These are phyloP conservation scores for Phaseolus lunatus DNA, from an alignment of 306 rosid species.

Conservation along the genomic window DNA sequence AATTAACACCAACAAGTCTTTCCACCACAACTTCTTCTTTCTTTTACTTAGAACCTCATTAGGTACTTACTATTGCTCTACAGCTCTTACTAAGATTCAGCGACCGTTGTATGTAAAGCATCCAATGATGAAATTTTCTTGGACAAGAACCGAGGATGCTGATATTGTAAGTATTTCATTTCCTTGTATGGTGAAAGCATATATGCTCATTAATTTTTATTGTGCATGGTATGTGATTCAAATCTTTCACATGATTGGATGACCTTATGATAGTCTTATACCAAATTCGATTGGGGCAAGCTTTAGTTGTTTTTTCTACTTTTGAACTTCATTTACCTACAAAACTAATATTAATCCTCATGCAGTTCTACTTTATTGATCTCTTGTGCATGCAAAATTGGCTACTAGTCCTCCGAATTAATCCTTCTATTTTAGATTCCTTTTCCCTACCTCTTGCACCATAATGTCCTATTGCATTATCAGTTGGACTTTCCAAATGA, in stretches of 20 bases:
- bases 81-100: constrained; percentile 81
- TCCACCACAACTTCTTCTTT: constrained; percentile 11
- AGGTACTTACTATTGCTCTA: constrained; percentile 31
- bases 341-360: background rate
- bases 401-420: background rate
- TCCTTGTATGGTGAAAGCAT: constrained; percentile 15
- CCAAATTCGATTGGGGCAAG: background rate
- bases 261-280: background rate
- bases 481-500: constrained; percentile 4
- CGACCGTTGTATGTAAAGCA: constrained; percentile 85
- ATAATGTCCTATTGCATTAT: background rate
- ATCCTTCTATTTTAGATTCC: background rate
- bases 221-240: constrained; percentile 8
- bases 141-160: constrained; percentile 78
- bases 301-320: constrained; percentile 2
- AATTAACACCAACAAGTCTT: constrained; percentile 1
- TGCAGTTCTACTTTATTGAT: background rate
- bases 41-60: constrained; percentile 11
- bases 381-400: background rate
- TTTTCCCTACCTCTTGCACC: background rate
- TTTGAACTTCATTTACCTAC: constrained; percentile 14
- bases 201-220: constrained; percentile 4
- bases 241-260: constrained; percentile 25
- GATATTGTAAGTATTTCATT: constrained; percentile 66
- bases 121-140: constrained; percentile 84